These are phyloP conservation scores for Penicillium oxalicum DNA, from an alignment of 2,329 filamentous ascomycete genomes.

Conservation along the genomic window DNA sequence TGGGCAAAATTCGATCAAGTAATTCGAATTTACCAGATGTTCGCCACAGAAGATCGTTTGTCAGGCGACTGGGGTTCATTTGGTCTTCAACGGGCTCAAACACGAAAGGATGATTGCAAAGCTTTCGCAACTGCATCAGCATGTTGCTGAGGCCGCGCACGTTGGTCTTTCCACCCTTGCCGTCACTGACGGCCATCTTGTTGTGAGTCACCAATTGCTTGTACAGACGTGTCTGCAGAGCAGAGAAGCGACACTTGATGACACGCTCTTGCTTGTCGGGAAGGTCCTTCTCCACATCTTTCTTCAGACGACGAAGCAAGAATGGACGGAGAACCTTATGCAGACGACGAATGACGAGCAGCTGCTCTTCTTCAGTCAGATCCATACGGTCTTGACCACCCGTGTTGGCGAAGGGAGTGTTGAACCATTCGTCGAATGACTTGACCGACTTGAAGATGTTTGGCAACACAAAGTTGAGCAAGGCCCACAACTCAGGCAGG, in stretches of 20 bases:
- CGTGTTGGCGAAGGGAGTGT: slow-evolving; percentile 97
- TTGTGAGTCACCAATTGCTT: slow-evolving; percentile 97
- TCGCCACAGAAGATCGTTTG: slow-evolving; percentile 92
- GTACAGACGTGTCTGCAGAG: slow-evolving; percentile 87
- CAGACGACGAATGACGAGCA: slow-evolving; percentile 94
- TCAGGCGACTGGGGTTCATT: slow-evolving; percentile 84
- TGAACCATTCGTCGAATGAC: slow-evolving; percentile 99
- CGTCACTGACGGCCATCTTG: slow-evolving; percentile 87
- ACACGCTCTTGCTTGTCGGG: slow-evolving; percentile 99
- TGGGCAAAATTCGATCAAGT: slow-evolving; percentile 83
- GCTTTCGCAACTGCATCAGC: slow-evolving; percentile 98
- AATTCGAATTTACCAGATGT: slow-evolving; percentile 96
- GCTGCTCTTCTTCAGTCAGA: slow-evolving; percentile 97
- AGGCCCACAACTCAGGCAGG: slow-evolving; percentile 88
- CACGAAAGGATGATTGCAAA: slow-evolving; percentile 98
- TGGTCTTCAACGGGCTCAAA: slow-evolving; percentile 97
- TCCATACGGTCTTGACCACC: slow-evolving; percentile 99
- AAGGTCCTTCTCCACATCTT: slow-evolving; percentile 97
- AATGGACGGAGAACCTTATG: slow-evolving; percentile 97
- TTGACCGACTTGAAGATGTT: slow-evolving; percentile 99
- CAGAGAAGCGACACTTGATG: slow-evolving; percentile 98
- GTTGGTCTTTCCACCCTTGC: slow-evolving; percentile 89
- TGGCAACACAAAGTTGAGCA: slow-evolving; percentile 96
- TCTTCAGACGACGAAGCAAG: slow-evolving; percentile 96
- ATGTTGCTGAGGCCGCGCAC: slow-evolving; percentile 97